Evolutionary conservation across 2,329 filamentous ascomycete genomes (phyloP), one percentile per base, ranked within the genome.

Genomic region (Aaosphaeria arxii): DNA sequence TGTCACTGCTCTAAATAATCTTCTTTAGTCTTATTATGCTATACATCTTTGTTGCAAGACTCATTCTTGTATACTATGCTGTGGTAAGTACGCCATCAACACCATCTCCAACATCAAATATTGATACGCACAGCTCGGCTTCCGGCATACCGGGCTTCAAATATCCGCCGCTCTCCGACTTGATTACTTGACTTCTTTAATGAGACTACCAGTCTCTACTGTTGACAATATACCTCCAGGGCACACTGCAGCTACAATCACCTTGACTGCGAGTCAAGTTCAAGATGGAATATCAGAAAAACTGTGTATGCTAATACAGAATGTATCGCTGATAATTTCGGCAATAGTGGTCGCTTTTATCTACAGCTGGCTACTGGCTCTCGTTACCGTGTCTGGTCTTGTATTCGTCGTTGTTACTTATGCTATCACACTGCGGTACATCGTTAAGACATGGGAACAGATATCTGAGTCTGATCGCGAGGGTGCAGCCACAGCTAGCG

Each of bases 11-110:
- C 17, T 24, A 24, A 24, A 24, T 24, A 24, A 24, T 24, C 17
- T 24, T 24, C 17, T 24, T 24, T 29, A 82, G 79, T 5, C 59
- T 81, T n/a, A 80, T 75, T 52, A 81, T 83, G 50, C 67, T 84
- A 11, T 83, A 82, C 56, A 69, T 85, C 1, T 83, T 84, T 51
- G 67, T 81, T 17, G 80, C 66, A 11, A 80, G 80, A 46, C 78
- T 83, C 36, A 54, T 71, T 4, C 63, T 83, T n/a, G 76, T 74
- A 0, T 84, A 83, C 51, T 57, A 80, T 13, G 79, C 80, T 50
- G 77, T 78, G 54, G 78, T 81, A 36, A 36, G 33, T 36, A 9
- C 9, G 33, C n/a, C n/a, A 64, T 35, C 51, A 41, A 6, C 41
- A 39, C 36, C 44, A 4, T n/a, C 31, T 30, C 11, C 6, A 5